phyloP scores from a whole-genome alignment of 306 rosid species.

The Castanopsis chinensis region DNA sequence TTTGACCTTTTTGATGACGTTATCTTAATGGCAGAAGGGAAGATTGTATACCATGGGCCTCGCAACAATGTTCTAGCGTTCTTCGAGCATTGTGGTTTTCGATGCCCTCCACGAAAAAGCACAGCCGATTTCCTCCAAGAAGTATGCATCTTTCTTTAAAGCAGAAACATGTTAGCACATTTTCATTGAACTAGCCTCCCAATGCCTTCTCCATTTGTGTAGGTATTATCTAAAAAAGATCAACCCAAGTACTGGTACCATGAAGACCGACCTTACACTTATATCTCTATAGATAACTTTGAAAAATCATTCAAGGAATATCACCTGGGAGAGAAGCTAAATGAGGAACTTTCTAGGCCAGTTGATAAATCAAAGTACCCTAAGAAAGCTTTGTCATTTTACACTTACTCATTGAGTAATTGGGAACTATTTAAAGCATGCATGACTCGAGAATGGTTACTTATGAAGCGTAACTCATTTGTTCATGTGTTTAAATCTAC shows the following conservation, averaged over 20 bases:
- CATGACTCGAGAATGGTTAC: constrained; percentile 27
- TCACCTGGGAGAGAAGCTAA: constrained; percentile 37
- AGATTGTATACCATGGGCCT: constrained; percentile 63
- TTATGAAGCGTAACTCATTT: constrained; percentile 30
- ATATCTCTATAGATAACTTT: constrained; percentile 38
- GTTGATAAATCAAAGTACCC: background rate
- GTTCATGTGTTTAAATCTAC: constrained; percentile 43
- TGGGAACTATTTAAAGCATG: constrained; percentile 27
- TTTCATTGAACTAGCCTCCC: background rate
- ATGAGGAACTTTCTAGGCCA: constrained; percentile 38
- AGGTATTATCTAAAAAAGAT: constrained; percentile 59
- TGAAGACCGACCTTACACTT: constrained; percentile 31
- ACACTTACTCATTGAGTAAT: constrained; percentile 9
- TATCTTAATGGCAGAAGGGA: constrained; percentile 59
- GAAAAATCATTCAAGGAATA: constrained; percentile 34
- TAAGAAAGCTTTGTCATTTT: constrained; percentile 13
- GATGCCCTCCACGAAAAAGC: constrained; percentile 52
- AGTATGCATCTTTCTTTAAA: constrained; percentile 27
- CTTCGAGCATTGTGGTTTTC: constrained; percentile 49
- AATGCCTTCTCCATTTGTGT: background rate
- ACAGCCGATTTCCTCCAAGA: constrained; percentile 64
- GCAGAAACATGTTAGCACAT: background rate
- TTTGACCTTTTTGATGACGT: constrained; percentile 66
- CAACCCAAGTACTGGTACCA: constrained; percentile 56
- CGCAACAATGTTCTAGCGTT: constrained; percentile 33